Evolutionary conservation across 305 asterid genomes (phyloP).

Genomic region (Salvia sclarea): DNA sequence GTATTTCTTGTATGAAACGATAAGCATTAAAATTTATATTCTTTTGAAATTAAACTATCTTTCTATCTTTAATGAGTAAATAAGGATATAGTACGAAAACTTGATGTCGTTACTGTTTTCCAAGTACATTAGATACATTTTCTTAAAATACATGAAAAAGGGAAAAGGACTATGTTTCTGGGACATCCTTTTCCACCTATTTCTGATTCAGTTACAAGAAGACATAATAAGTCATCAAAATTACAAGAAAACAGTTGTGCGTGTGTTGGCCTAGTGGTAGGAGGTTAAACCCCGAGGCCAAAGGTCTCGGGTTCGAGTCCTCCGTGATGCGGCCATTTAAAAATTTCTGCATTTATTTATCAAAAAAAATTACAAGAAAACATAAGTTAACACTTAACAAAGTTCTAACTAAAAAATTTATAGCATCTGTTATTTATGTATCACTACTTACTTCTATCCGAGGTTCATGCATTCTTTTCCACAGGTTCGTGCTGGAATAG

Average conservation of each 20-base stretch:
- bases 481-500: slow-evolving; percentile 93
- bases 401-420: neutral
- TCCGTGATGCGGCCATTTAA: no score
- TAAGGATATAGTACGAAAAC: neutral
- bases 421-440: neutral
- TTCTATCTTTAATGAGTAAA: neutral
- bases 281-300: no score
- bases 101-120: neutral
- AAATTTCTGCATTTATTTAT: no score
- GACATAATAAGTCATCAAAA: neutral
- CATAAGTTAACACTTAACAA: slow-evolving; percentile 6
- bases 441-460: slow-evolving; percentile 20
- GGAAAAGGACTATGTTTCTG: neutral
- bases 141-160: neutral
- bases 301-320: no score
- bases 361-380: neutral
- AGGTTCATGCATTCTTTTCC: slow-evolving; percentile 23
- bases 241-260: slow-evolving; percentile 5
- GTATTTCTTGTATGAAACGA: slow-evolving; percentile 7
- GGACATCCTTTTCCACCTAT: slow-evolving; percentile 1
- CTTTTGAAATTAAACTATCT: neutral
- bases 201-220: slow-evolving; percentile 11
- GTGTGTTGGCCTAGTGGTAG: no score
- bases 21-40: neutral
- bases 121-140: neutral